Base-by-base conservation (phyloP, 139 green algal species). In the Chlamydomonas sp. region DNA sequence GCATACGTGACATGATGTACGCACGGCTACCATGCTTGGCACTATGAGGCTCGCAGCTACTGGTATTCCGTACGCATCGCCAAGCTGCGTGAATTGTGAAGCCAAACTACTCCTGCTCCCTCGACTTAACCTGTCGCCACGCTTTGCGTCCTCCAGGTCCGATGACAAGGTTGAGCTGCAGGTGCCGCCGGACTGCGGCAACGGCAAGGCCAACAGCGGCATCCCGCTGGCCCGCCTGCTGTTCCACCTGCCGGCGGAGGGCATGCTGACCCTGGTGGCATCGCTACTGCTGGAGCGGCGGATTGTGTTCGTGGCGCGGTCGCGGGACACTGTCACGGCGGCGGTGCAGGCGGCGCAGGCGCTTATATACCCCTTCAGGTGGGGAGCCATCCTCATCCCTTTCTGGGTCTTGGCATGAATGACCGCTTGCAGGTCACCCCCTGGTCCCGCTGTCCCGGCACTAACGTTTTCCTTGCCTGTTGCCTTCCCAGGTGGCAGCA, bases 271-370 rank as follows among this genome's bases (percentile, higher is more conserved):
- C 2, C 85, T 97, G 10, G 62, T 97, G 1, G 93, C 93, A 12
- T 90, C 88, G 31, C 89, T 98, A 80, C 92, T 98, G 77, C 87
- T 97, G 87, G 95, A 98, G 90, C 91, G 95, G 16, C 94, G 95
- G 12, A 91, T 98, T 60, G 87, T 98, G n/a, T 67, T 97, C 59
- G 90, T 96, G 68, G 90, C 92, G 0, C 83, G 89, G 20, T 91
- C 90, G 10, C 90, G 87, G 15, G 95, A 97, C 76, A 94, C 81
- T 1, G 91, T 98, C 31, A 94, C 92, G 8, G 90, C 95, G 1
- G 92, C 94, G 3, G 93, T 98, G 66, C 90, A 94, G 80, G 95
- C 94, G 7, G 94, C 95, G 12, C 87, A 91, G 10, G 95, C 95
- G 66, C 80, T 98, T 76, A 90, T 97, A 14, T 96, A 96, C 79